Evolutionary conservation across 2,329 filamentous ascomycete species (phyloP), one percentile per base, ranked within the genome.

Genomic region (Orbilia javanica): DNA sequence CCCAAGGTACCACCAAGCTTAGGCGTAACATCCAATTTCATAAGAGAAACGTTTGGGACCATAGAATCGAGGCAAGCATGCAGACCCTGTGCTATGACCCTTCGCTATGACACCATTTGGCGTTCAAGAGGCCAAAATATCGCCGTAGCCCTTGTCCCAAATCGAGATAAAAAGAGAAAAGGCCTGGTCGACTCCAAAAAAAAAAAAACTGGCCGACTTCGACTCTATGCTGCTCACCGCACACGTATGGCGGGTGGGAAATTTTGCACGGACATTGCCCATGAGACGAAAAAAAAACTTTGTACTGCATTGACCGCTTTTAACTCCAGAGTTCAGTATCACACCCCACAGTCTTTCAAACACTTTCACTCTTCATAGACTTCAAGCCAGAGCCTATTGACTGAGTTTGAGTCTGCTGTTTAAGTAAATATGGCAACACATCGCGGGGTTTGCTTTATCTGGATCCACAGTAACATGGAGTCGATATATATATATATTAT

Each of bases 11-110:
- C n/a, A n/a, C 29, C n/a, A 36, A 34, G 18, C 29, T 39, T 18
- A 42, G 48, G 27, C 44, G 22, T 8, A 48, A 31, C 20, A 22
- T 11, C 25, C 15, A 60, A 60, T 60, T 42, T 42, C 34, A 60
- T 31, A 25, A 39, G 34, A 25, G 34, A 60, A 60, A 60, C 53
- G 53, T 39, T 60, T n/a, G 20, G 34, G 29, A 8, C 53, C 31
- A 39, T 60, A 25, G 34, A 10, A 60, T 25, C 34, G 13, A 42
- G 55, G 36, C 55, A 31, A 64, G 25, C 15, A 48, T 55, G 60
- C 57, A 57, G 34, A 65, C 22, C 34, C 46, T 31, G 69, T 72
- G 69, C 69, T 72, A 39, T 72, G 69, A 66, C 69, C 69, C 44
- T 39, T 31, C 69, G 69, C 69, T 72, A 72, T 72, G 69, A 72